Conservation (phyloP, 2,329 filamentous ascomycete genomes). For the Sordariomycetes sp. region DNA sequence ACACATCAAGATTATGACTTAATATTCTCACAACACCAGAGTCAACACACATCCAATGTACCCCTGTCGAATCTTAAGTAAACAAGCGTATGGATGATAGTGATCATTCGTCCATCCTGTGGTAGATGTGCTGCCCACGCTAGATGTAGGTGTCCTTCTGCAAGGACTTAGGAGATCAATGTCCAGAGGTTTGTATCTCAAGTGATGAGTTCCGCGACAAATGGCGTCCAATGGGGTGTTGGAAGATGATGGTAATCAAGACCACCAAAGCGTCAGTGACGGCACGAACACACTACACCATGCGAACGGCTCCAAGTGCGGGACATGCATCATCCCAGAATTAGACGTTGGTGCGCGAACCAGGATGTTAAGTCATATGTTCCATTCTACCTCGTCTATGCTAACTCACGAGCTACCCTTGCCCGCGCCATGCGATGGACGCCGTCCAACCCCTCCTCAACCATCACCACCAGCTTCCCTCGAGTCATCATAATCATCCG, state of each 20-base stretch:
- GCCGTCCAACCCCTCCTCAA: constrained; percentile 3
- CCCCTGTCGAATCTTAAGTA: no score
- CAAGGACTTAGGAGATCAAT: no score
- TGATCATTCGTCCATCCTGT: no score
- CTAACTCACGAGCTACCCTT: constrained; percentile 17
- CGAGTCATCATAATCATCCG: constrained; percentile 16
- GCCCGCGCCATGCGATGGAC: not conserved
- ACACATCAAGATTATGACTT: no score
- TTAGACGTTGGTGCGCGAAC: not conserved
- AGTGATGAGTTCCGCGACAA: no score
- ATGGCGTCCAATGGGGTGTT: not conserved
- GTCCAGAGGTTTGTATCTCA: no score
- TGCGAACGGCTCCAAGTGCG: not conserved
- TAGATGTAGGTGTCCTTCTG: no score
- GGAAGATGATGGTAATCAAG: not conserved
- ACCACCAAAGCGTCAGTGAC: no score
- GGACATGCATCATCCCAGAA: not conserved
- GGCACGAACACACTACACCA: not conserved
- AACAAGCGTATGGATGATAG: no score
- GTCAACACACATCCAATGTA: no score
- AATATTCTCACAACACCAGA: no score
- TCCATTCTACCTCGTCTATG: constrained; percentile 28
- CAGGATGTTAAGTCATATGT: constrained; percentile 11
- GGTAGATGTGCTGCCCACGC: no score
- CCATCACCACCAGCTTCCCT: constrained; percentile 1